Evolutionary conservation across 2,329 filamentous ascomycete genomes (phyloP), one percentile per base, ranked within the genome.

Genomic region (Aspergillus novoparasiticus): DNA sequence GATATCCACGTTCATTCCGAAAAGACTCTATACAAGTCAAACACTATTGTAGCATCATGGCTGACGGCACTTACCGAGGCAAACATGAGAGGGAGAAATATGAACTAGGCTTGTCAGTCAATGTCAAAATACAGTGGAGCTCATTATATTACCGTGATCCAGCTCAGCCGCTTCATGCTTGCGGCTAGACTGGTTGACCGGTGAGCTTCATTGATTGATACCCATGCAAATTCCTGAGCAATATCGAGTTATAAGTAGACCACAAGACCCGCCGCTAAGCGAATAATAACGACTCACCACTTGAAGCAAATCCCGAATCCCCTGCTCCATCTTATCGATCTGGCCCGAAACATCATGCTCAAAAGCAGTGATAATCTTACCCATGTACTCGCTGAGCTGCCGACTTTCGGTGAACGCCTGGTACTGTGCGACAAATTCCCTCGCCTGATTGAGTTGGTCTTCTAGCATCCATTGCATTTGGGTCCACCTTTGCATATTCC

Each of bases 151-250:
- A 66, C 64, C 16, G 63, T 65, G 32, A 66, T 66, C 63, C 65
- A 66, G 46, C 65, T 66, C n/a, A 66, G 57, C 34, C 65, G 60
- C 46, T 66, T 63, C 58, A 66, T 59, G 36, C 65, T 66, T 12
- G 65, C 59, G 19, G 65, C 65, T n/a, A 65, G 16, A 50, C 65
- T 65, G 6, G 63, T 66, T 32, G 65, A 66, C 19, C 65, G 60
- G 59, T 66, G 65, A 10, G 65, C 65, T 57, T 66, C 65, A 30
- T 66, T 66, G 32, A 66, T 66, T 16, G 65, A 59, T 3, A 64
- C 63, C 65, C 65, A 66, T 10, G 65, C 65, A 57, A 66, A 66
- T 59, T 66, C 65, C 65, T 66, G 39, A 16, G 9, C 4, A 14
- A 26, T 60, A 46, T 41, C 39, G 39, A 6, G 21, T 46, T 14